Evolutionary conservation across 257 asterid genomes (phyloP), one percentile per base, ranked within the genome.

Genomic region (Petunia secreta): DNA sequence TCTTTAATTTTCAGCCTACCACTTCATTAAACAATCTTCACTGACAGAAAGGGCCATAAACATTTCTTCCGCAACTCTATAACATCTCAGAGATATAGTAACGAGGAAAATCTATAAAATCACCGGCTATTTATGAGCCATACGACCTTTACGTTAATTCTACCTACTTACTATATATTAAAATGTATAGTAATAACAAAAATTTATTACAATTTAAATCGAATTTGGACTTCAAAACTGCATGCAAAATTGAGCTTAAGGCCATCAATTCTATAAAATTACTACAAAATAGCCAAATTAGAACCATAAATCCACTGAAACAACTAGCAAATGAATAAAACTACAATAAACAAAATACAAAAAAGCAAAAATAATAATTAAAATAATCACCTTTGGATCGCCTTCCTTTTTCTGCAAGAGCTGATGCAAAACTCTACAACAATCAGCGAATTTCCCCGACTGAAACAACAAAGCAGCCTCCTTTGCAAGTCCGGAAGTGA

Each of bases 381-480:
- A 34, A 8, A 2, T 10, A 79, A 25, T 66, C 81, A 95, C 99
- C 97, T 92, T 95, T 9, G 94, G 97, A 92, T 93, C 97, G 85
- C 85, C 87, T 80, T 79, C 82, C 83, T 91, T 93, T 87, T 89
- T 87, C 57, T 83, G 92, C 89, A 84, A 82, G 41, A 95, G 86
- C 83, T 89, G 91, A 85, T 86, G 75, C 94, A 95, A 88, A 37
- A 90, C 86, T 82, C 80, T 83, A 79, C 88, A 67, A 83, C 98
- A 93, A 41, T 93, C 97, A 43, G 67, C 83, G 65, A 75, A 88
- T 81, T 93, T 92, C 81, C 95, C 96, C 41, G 96, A 83, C 88
- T 95, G 98, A 75, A 93, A 95, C 50, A 88, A 82, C 80, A 87
- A 58, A 16, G 91, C 92, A 15, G 98, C 97, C 82, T 95, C 98